A percentile compares a stretch with the other conserved stretches of the same genome.
phyloP scores from a whole-genome alignment of 371 early-diverging fungal species.

The Fennellomyces sp. region DNA sequence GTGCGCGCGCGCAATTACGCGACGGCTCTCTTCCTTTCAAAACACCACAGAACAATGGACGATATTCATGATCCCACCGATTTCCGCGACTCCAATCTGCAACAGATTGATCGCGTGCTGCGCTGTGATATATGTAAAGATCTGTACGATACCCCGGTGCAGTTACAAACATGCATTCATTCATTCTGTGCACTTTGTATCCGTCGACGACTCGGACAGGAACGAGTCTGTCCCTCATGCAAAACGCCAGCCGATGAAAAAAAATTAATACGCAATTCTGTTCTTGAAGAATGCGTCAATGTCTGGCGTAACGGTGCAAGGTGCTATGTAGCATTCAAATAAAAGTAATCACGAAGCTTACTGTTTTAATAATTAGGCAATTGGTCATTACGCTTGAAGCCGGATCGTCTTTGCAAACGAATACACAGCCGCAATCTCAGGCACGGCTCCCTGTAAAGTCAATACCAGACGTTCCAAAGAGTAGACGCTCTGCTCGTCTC shows the following conservation, averaged over 20 bases:
- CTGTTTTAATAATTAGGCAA: too few species aligned
- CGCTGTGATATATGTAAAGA: slow-evolving; percentile 75
- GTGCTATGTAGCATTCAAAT: too few species aligned
- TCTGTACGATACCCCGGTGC: slow-evolving; percentile 56
- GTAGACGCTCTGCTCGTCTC: slow-evolving; percentile 5
- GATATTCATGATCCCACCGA: slow-evolving; percentile 26
- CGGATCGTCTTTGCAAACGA: too few species aligned
- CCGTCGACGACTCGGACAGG: slow-evolving; percentile 54
- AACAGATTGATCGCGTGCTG: slow-evolving; percentile 59
- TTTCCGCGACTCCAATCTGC: slow-evolving; percentile 21
- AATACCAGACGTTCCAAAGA: too few species aligned
- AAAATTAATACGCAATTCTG: slow-evolving; percentile 40
- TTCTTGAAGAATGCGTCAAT: slow-evolving; percentile 39
- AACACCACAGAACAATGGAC: slow-evolving; percentile 14
- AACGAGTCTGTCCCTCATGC: slow-evolving; percentile 58
- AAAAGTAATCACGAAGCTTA: too few species aligned
- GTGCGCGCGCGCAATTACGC: too few species aligned
- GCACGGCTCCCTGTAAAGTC: too few species aligned
- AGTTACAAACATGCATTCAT: slow-evolving; percentile 57
- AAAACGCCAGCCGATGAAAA: slow-evolving; percentile 34
- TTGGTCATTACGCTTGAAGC: neutral
- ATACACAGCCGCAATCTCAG: too few species aligned
- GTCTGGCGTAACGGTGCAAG: slow-evolving; percentile 13
- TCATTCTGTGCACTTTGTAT: slow-evolving; percentile 72
- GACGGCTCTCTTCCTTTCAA: too few species aligned